Percentiles rank a stretch among this genome's conserved stretches.
phyloP scores from a whole-genome alignment of 768 basidiomycete genomes.

The Roridomyces roridus region DNA sequence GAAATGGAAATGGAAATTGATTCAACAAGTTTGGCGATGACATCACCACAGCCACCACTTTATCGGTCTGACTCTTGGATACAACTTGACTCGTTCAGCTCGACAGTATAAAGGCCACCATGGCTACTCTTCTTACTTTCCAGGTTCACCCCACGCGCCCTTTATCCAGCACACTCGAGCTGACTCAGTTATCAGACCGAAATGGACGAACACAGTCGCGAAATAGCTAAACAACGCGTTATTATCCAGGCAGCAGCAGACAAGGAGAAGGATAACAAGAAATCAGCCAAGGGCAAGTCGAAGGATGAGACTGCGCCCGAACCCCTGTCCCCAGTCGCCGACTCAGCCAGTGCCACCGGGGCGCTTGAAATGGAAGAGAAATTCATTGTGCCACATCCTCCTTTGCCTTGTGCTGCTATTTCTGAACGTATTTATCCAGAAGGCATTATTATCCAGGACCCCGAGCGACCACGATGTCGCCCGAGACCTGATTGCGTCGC shows the following conservation, averaged over 20 bases:
- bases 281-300: conserved; percentile 45
- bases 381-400: conserved; percentile 49
- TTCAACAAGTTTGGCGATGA: no score
- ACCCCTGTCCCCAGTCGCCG: conserved; percentile 17
- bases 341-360: conserved; percentile 25
- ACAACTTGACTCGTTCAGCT: conserved; percentile 27
- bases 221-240: conserved; percentile 66
- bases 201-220: conserved; percentile 75
- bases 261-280: conserved; percentile 43
- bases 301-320: conserved; percentile 38
- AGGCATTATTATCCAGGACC: conserved; percentile 48
- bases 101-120: conserved; percentile 32
- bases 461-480: conserved; percentile 56
- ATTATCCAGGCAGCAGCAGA: conserved; percentile 35
- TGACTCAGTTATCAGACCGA: conserved; percentile 57
- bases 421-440: conserved; percentile 37
- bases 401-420: conserved; percentile 3
- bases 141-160: conserved; percentile 18
- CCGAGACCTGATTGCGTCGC: conserved; percentile 66
- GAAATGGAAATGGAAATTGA: not conserved
- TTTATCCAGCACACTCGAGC: conserved; percentile 8
- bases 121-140: conserved; percentile 65
- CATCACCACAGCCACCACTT: no score
- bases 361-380: conserved; percentile 59
- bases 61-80: no score